Evolutionary conservation across 2,329 filamentous ascomycete genomes (phyloP).

Genomic region (Camptophora hylomeconis): DNA sequence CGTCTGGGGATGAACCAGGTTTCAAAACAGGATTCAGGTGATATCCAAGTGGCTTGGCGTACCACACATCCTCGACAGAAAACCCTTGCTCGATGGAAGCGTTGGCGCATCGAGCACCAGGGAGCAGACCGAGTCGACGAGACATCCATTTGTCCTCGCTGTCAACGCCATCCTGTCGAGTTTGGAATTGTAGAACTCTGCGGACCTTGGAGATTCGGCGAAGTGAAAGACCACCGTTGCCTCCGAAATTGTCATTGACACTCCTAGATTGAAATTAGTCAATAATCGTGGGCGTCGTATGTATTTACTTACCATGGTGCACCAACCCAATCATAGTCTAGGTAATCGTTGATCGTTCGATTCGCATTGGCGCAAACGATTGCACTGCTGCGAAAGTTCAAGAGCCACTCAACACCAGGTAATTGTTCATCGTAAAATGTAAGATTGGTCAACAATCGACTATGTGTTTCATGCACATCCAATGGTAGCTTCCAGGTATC

Average conservation of each 20-base stretch:
- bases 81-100: background rate
- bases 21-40: background rate
- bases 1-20: background rate
- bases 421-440: slow-evolving; percentile 4
- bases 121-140: slow-evolving; percentile 3
- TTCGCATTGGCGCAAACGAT: slow-evolving; percentile 5
- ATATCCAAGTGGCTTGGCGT: background rate
- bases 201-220: slow-evolving; percentile 3
- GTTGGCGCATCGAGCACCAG: slow-evolving; percentile 1
- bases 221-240: slow-evolving; percentile 4
- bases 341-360: slow-evolving; percentile 2
- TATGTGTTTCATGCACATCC: slow-evolving; percentile 1
- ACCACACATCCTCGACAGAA: background rate
- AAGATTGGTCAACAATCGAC: slow-evolving; percentile 5
- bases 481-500: background rate
- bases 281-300: too few relatives aligned
- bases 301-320: slow-evolving; percentile 5
- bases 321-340: slow-evolving; percentile 1
- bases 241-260: slow-evolving; percentile 2
- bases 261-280: background rate
- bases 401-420: slow-evolving; percentile 3
- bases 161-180: slow-evolving; percentile 2
- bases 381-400: slow-evolving; percentile 2
- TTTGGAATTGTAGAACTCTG: slow-evolving; percentile 4
- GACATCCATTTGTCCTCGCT: slow-evolving; percentile 2